Percentiles rank a stretch among this genome's conserved stretches.
Evolutionary conservation across 768 basidiomycete species (phyloP).

Genomic region (Russula sp.): DNA sequence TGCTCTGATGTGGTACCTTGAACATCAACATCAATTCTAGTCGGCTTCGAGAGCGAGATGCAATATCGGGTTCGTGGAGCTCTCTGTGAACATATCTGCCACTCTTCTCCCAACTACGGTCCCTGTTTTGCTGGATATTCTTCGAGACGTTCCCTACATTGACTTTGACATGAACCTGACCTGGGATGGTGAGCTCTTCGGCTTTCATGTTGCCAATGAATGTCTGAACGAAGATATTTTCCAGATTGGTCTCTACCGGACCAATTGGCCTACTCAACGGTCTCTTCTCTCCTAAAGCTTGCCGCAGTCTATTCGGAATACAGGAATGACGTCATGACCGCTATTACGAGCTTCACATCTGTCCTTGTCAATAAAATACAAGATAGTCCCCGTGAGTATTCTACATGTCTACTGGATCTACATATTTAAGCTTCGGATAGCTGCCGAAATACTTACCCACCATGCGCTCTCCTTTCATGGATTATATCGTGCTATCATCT

Average conservation of each 20-base stretch:
- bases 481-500: constrained; percentile 77
- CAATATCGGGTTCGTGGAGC: constrained; percentile 77
- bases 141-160: constrained; percentile 64
- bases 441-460: constrained; percentile 65
- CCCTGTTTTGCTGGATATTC: constrained; percentile 54
- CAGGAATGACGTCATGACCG: constrained; percentile 42
- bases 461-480: constrained; percentile 79
- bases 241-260: constrained; percentile 84
- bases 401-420: neutral
- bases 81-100: constrained; percentile 58
- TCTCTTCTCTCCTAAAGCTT: constrained; percentile 66
- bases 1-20: neutral
- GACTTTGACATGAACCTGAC: constrained; percentile 73
- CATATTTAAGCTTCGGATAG: constrained; percentile 31
- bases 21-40: constrained; percentile 30
- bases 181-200: constrained; percentile 57
- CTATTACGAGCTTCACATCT: constrained; percentile 55
- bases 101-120: constrained; percentile 45
- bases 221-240: neutral
- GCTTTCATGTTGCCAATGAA: neutral
- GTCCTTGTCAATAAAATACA: constrained; percentile 50
- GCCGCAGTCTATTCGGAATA: constrained; percentile 47
- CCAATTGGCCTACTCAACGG: constrained; percentile 71
- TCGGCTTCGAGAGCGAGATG: constrained; percentile 65
- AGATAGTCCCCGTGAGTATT: constrained; percentile 44